phyloP scores from a whole-genome alignment of 768 basidiomycete genomes.

The Amanita molliuscula region DNA sequence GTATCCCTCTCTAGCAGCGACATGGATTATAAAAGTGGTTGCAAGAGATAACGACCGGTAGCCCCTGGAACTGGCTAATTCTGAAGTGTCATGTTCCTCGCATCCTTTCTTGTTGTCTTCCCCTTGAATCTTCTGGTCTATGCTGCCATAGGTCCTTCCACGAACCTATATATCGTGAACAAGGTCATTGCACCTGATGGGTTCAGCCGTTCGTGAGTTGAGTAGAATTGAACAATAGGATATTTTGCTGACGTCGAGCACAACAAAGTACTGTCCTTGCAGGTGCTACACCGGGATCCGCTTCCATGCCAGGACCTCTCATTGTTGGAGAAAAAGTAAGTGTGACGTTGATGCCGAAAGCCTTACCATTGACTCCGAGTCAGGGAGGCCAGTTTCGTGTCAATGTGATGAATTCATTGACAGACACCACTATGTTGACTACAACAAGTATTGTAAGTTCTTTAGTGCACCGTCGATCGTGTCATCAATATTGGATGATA shows the following conservation, averaged over 20 bases:
- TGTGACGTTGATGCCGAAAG: not conserved
- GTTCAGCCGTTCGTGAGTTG: constrained; percentile 26
- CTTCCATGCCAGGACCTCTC: constrained; percentile 27
- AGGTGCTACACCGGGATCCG: constrained; percentile 6
- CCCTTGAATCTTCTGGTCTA: not conserved
- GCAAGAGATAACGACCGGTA: not conserved
- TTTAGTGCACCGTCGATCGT: not conserved
- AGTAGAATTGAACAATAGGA: not conserved
- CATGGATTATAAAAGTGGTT: not conserved
- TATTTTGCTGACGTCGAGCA: not conserved
- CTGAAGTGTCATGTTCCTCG: not conserved
- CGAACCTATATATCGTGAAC: constrained; percentile 26
- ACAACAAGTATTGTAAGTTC: constrained; percentile 21
- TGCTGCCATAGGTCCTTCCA: constrained; percentile 12
- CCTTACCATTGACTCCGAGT: not conserved
- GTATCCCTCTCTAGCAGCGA: not conserved
- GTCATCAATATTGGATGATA: not conserved
- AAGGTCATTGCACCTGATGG: constrained; percentile 35
- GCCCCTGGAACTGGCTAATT: not conserved
- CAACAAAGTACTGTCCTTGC: constrained; percentile 12
- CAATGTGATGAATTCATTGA: constrained; percentile 30
- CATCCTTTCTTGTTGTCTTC: not conserved
- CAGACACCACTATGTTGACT: constrained; percentile 28
- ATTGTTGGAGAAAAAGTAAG: constrained; percentile 20
- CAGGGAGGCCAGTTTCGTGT: constrained; percentile 24